Evolutionary conservation across 1,284 basidiomycete species (phyloP).

Genomic region (Leccinum griseonigrum): DNA sequence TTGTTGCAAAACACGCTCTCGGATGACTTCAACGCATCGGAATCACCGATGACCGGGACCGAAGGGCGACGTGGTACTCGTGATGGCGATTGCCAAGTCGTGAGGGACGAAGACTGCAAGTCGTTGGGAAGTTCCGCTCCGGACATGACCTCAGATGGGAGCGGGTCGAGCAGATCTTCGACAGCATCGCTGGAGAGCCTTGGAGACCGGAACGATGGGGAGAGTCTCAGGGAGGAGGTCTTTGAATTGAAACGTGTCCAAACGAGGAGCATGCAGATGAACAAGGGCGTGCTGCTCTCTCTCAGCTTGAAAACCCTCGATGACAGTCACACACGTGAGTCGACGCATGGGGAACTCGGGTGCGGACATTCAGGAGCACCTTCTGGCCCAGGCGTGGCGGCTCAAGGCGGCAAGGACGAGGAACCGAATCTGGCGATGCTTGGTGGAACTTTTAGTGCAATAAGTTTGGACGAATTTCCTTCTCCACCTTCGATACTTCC

Average conservation of each 20-base stretch:
- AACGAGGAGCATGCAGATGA: constrained; percentile 47
- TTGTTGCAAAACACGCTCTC: neutral
- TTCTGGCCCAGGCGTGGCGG: constrained; percentile 6
- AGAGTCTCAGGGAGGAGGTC: constrained; percentile 31
- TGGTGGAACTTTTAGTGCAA: constrained; percentile 35
- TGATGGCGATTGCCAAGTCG: neutral
- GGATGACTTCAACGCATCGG: neutral
- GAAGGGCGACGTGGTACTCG: neutral
- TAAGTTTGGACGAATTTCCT: constrained; percentile 46
- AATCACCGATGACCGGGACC: neutral
- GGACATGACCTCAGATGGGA: constrained; percentile 27
- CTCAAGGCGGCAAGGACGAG: constrained; percentile 9
- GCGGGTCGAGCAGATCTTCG: constrained; percentile 26
- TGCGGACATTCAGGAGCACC: constrained; percentile 7
- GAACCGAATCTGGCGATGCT: constrained; percentile 34
- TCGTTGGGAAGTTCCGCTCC: constrained; percentile 26
- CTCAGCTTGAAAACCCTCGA: constrained; percentile 17
- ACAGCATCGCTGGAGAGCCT: constrained; percentile 26
- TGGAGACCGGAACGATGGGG: constrained; percentile 16
- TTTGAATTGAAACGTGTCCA: constrained; percentile 45
- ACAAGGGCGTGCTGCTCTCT: constrained; percentile 42
- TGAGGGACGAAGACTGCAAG: constrained; percentile 21
- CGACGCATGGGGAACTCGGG: constrained; percentile 12
- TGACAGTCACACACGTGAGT: constrained; percentile 12
- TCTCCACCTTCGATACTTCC: constrained; percentile 39